Base-by-base conservation (phyloP, 2,329 filamentous ascomycete species). In the Colletotrichum truncatum region DNA sequence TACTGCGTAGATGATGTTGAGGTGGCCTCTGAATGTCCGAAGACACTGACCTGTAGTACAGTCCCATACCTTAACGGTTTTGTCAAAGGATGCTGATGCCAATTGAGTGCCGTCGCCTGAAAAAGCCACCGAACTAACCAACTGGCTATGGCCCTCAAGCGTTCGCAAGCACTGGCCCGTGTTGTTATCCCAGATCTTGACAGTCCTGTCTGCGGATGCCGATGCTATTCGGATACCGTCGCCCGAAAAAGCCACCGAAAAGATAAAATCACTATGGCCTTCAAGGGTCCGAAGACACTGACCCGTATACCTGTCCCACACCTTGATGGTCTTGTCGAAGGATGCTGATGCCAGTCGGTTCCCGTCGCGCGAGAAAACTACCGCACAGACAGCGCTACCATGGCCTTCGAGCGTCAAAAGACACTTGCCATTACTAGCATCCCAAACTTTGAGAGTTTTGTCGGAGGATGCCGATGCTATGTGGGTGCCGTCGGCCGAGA, bases 1-100 rank as follows among this genome's bases (percentile, higher is more conserved):
- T 18, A 73, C 36, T 11, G 59, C 58, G 9, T 5, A 36, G 10
- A 70, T 57, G 0, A 6, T 21, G 5, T n/a, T 38, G 4, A n/a
- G 46, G 49, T 73, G 71, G 8, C 68, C 69, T n/a, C 67, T 62
- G 21, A 70, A 65, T 14, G 58, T 70, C 46, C 70, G 64, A 12
- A 67, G 25, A 23, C 55, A 66, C 64, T 65, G 70, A 30, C 55
- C 18, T 1, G 26, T 26, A 9, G 58, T 53, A 11, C 6, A 7
- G 11, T 32, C 11, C 11, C 11, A 32, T 6, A 68, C 36, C 45
- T 58, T 56, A 23, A 61, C 54, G 18, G 49, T 57, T 23, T 49
- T 54, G 23, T 67, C 58, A 7, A 54, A 14, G 2, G 58, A 63
- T 9, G 38, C 52, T n/a, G 57, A 57, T 36, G 28, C 43, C 23